A percentile compares a stretch with the other conserved stretches of the same genome.
Conservation (phyloP, 1,139 yeast genomes). For the Yamadazyma sp. region DNA sequence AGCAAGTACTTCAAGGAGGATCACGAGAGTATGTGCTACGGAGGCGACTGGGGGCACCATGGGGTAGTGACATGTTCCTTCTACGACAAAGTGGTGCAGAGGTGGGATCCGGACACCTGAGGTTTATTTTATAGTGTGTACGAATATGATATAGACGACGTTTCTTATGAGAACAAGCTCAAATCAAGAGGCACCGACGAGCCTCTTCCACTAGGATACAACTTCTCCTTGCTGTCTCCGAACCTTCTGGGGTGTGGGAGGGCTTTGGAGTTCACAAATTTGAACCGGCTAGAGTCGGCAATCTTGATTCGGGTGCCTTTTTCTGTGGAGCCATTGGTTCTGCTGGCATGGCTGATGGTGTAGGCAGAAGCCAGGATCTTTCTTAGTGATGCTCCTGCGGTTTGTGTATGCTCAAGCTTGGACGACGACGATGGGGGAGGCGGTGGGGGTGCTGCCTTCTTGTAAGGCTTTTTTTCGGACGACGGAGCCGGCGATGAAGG, state of each 20-base stretch:
- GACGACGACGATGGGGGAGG: constrained; percentile 19
- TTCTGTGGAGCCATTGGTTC: constrained; percentile 15
- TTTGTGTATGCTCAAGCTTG: constrained; percentile 44
- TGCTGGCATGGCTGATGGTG: constrained; percentile 38
- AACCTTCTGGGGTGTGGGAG: constrained; percentile 84
- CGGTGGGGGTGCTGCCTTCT: constrained; percentile 21
- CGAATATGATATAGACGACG: too few relatives aligned
- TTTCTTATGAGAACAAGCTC: constrained; percentile 25
- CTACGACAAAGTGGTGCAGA: constrained; percentile 78
- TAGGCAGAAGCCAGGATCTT: constrained; percentile 60
- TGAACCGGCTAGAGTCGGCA: constrained; percentile 64
- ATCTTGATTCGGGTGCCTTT: constrained; percentile 41
- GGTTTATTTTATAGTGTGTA: neutral
- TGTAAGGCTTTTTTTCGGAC: constrained; percentile 17
- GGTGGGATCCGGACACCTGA: constrained; percentile 48
- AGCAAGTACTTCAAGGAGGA: constrained; percentile 57
- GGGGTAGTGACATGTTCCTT: constrained; percentile 80
- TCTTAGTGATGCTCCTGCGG: constrained; percentile 50
- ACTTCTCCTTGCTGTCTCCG: constrained; percentile 50
- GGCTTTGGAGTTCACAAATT: constrained; percentile 64
- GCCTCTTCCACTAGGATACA: constrained; percentile 96
- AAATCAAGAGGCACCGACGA: constrained; percentile 86
- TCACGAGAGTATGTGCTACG: constrained; percentile 92
- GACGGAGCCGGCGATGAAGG: constrained; percentile 12
- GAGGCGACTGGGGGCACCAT: constrained; percentile 81